Evolutionary conservation across 306 rosid genomes (phyloP).

Genomic region (Morella rubra): DNA sequence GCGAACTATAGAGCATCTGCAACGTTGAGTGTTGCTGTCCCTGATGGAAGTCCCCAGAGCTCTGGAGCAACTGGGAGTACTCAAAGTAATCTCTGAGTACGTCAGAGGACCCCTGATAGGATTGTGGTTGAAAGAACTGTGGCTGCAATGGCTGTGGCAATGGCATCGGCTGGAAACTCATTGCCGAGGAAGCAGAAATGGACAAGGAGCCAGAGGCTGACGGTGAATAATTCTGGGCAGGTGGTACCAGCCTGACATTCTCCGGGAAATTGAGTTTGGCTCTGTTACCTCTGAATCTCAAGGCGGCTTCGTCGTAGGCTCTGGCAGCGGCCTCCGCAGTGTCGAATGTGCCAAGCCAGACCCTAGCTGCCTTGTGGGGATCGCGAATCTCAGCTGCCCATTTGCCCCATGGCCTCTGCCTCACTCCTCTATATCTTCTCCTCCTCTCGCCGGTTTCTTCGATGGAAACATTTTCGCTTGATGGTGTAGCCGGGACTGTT

Average conservation of each 20-base stretch:
- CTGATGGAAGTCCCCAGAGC: constrained; percentile 48
- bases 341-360: constrained; percentile 96
- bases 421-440: constrained; percentile 85
- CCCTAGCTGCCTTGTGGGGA: constrained; percentile 94
- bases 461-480: constrained; percentile 23
- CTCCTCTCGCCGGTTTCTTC: constrained; percentile 65
- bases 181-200: not conserved
- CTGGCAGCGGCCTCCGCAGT: constrained; percentile 94
- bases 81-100: constrained; percentile 53
- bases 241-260: constrained; percentile 51
- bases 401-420: constrained; percentile 98
- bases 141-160: constrained; percentile 12
- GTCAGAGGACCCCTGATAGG: constrained; percentile 33
- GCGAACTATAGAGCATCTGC: constrained; percentile 57
- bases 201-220: not conserved
- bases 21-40: constrained; percentile 43
- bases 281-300: constrained; percentile 87
- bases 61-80: constrained; percentile 70
- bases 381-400: constrained; percentile 99
- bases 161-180: constrained; percentile 7
- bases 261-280: constrained; percentile 96
- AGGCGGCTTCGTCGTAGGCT: constrained; percentile 94
- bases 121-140: constrained; percentile 24
- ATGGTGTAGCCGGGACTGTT: constrained; percentile 5
- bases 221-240: constrained; percentile 17